A percentile compares a stretch with the other conserved stretches of the same genome.
Conservation (phyloP, 805 yeast genomes). For the Cyberlindnera japonica region DNA sequence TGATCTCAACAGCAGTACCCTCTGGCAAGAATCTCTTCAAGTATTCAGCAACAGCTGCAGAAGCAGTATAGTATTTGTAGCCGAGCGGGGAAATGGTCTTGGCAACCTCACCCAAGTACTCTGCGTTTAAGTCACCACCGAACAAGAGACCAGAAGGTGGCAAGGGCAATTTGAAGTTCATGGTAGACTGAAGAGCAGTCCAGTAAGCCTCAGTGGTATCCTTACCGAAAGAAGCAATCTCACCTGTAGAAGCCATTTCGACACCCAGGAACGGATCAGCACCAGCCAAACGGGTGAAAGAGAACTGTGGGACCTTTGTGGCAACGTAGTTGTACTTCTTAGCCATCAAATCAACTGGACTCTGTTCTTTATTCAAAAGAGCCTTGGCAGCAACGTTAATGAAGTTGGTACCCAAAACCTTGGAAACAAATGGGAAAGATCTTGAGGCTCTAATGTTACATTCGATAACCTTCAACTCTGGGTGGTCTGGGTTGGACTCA, state of each 20-base stretch:
- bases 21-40: slow-evolving; percentile 45
- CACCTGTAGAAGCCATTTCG: slow-evolving; percentile 99
- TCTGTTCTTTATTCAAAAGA: slow-evolving; percentile 60
- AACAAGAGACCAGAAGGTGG: slow-evolving; percentile 88
- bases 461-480: slow-evolving; percentile 89
- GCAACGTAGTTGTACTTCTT: slow-evolving; percentile 80
- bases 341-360: slow-evolving; percentile 81
- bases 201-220: slow-evolving; percentile 90
- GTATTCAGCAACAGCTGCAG: slow-evolving; percentile 67
- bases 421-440: slow-evolving; percentile 98
- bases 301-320: slow-evolving; percentile 96
- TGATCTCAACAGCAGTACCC: slow-evolving; percentile 45
- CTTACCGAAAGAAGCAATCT: slow-evolving; percentile 93
- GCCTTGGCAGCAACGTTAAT: slow-evolving; percentile 94
- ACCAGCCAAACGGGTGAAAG: slow-evolving; percentile 97
- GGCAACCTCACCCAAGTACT: slow-evolving; percentile 72
- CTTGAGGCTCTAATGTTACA: slow-evolving; percentile 98
- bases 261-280: slow-evolving; percentile 99
- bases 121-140: slow-evolving; percentile 86
- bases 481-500: slow-evolving; percentile 51
- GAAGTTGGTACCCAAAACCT: slow-evolving; percentile 91
- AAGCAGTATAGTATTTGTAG: slow-evolving; percentile 77
- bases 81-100: slow-evolving; percentile 66
- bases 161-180: slow-evolving; percentile 92
- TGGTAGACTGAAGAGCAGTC: slow-evolving; percentile 94